These are phyloP conservation scores for Gentiana dahurica DNA, from an alignment of 257 asterid species.

Conservation along the genomic window DNA sequence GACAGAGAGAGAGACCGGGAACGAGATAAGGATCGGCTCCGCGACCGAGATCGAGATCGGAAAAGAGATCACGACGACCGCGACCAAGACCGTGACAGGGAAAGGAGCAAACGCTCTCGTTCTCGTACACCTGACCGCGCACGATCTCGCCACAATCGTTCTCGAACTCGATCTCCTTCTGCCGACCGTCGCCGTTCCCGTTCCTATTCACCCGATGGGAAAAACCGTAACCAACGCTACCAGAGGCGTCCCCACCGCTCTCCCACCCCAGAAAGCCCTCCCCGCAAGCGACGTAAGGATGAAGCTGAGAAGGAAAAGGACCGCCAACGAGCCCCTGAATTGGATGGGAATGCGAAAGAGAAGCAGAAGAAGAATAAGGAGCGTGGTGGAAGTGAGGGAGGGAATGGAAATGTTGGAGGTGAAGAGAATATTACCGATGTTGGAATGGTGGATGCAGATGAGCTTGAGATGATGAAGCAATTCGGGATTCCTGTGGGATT, in stretches of 20 bases:
- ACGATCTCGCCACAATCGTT: constrained; percentile 56
- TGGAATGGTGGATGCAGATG: constrained; percentile 66
- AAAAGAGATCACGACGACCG: constrained; percentile 13
- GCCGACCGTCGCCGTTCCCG: constrained; percentile 40
- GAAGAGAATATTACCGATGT: constrained; percentile 18
- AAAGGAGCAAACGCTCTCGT: constrained; percentile 37
- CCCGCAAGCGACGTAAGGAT: constrained; percentile 64
- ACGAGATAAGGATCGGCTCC: constrained; percentile 2
- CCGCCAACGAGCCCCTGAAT: constrained; percentile 26
- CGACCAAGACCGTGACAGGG: constrained; percentile 24
- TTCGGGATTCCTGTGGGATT: constrained; percentile 86
- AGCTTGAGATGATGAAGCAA: constrained; percentile 94
- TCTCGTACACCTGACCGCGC: constrained; percentile 78
- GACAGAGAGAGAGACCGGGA: constrained; percentile 20
- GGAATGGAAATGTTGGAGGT: constrained; percentile 6
- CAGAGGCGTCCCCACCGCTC: constrained; percentile 54
- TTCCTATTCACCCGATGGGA: constrained; percentile 13
- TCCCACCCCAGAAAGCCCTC: constrained; percentile 48
- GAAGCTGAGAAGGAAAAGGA: constrained; percentile 38
- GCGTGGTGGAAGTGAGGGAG: constrained; percentile 13
- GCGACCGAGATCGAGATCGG: constrained; percentile 8
- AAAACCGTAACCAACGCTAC: constrained; percentile 41
- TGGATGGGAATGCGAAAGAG: constrained; percentile 34
- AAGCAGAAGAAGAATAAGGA: constrained; percentile 41
- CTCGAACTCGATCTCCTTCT: constrained; percentile 70